Conservation (phyloP, 306 rosid genomes). For the Prunus salicina region DNA sequence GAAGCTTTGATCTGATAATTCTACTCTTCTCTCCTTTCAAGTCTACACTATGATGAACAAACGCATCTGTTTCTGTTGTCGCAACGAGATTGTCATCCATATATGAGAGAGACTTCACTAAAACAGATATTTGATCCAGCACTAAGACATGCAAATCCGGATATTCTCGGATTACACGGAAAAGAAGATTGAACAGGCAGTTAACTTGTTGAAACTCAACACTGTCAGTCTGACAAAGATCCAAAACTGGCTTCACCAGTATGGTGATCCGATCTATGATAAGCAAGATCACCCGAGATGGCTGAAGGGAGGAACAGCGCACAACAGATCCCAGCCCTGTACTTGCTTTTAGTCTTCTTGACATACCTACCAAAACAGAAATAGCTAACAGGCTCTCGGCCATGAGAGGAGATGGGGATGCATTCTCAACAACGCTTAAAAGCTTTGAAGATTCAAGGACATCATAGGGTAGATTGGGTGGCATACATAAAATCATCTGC, state of each 20-base stretch:
- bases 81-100: conserved; percentile 11
- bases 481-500: conserved; percentile 43
- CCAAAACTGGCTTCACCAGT: conserved; percentile 26
- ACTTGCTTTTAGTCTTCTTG: conserved; percentile 21
- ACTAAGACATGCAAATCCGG: conserved; percentile 31
- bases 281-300: conserved; percentile 35
- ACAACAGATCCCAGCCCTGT: conserved; percentile 21
- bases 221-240: conserved; percentile 27
- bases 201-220: conserved; percentile 30
- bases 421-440: conserved; percentile 30
- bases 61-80: conserved; percentile 14
- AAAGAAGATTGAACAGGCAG: conserved; percentile 37
- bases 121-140: conserved; percentile 36
- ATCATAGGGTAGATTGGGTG: conserved; percentile 20
- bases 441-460: conserved; percentile 32
- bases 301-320: conserved; percentile 27
- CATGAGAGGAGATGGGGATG: conserved; percentile 23
- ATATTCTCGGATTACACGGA: conserved; percentile 32
- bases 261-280: conserved; percentile 47
- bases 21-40: conserved; percentile 21
- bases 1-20: conserved; percentile 26
- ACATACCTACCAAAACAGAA: conserved; percentile 40
- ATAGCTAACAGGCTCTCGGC: conserved; percentile 30
- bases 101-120: conserved; percentile 30
- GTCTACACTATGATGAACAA: conserved; percentile 3